These are phyloP conservation scores for Citeromyces hawaiiensis DNA, from an alignment of 1,139 yeast genomes.

Conservation along the genomic window DNA sequence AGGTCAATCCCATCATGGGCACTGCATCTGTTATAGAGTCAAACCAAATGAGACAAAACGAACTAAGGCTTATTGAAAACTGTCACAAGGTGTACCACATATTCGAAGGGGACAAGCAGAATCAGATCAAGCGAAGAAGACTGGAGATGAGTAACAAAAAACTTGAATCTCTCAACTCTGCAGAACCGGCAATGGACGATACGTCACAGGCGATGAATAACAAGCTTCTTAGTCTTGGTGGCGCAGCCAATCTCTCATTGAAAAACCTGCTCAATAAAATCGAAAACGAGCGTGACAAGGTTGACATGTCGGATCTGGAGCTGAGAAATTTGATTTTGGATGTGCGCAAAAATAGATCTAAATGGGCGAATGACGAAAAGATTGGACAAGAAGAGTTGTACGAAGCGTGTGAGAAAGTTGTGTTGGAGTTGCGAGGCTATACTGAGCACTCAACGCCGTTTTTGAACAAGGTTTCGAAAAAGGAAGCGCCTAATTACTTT, in stretches of 20 bases:
- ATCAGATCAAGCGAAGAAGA: conserved; percentile 62
- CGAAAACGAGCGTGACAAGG: conserved; percentile 62
- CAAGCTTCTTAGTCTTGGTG: conserved; percentile 46
- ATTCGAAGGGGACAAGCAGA: conserved; percentile 74
- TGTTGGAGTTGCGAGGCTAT: conserved; percentile 74
- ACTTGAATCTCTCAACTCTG: conserved; percentile 27
- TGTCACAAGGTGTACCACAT: conserved; percentile 62
- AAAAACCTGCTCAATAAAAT: conserved; percentile 71
- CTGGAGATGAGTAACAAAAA: conserved; percentile 71
- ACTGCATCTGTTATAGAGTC: conserved; percentile 19
- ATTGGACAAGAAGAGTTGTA: conserved; percentile 96
- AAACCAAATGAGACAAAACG: conserved; percentile 17
- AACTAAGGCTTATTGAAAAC: conserved; percentile 24
- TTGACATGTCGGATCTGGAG: conserved; percentile 74
- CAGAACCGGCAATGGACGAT: conserved; percentile 7
- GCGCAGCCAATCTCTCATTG: conserved; percentile 65
- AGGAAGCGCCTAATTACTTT: conserved; percentile 96
- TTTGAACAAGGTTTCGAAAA: conserved; percentile 82
- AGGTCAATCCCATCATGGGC: conserved; percentile 18
- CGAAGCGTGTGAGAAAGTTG: conserved; percentile 95
- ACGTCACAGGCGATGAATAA: conserved; percentile 11
- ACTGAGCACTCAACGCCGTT: conserved; percentile 97
- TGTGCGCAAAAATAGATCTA: conserved; percentile 87
- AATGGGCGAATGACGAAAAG: conserved; percentile 92
- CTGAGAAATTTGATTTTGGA: conserved; percentile 78